These are phyloP conservation scores for Suillus hirtellus DNA, from an alignment of 768 basidiomycete species.

Conservation along the genomic window DNA sequence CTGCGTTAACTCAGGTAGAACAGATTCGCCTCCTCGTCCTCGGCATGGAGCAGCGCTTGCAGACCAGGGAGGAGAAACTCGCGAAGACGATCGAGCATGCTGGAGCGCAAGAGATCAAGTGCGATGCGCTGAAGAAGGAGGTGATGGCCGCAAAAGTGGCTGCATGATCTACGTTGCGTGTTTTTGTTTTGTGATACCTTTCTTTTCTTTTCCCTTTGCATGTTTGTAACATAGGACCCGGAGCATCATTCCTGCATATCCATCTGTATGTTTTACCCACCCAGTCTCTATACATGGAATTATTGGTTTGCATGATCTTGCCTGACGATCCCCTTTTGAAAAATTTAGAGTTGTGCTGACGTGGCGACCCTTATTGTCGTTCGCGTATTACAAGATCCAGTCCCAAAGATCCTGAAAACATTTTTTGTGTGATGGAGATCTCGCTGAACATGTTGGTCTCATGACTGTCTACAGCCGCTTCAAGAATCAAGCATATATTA, in stretches of 20 bases:
- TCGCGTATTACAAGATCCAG: not conserved
- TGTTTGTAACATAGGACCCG: slow-evolving; percentile 3
- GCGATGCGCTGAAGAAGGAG: slow-evolving; percentile 49
- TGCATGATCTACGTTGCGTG: slow-evolving; percentile 15
- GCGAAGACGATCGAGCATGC: slow-evolving; percentile 60
- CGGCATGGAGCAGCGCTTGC: slow-evolving; percentile 75
- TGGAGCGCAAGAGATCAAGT: slow-evolving; percentile 55
- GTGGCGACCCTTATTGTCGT: not conserved
- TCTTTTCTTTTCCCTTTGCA: not conserved
- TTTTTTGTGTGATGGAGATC: not conserved
- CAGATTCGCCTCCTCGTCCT: slow-evolving; percentile 67
- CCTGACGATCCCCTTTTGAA: not conserved
- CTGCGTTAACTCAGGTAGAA: slow-evolving; percentile 61
- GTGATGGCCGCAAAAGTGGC: slow-evolving; percentile 25
- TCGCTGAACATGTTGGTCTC: not conserved
- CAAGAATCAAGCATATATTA: not conserved
- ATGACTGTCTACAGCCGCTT: not conserved
- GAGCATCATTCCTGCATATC: slow-evolving; percentile 5
- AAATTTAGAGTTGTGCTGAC: not conserved
- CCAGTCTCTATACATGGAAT: not conserved
- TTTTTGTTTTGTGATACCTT: not conserved
- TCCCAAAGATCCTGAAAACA: not conserved
- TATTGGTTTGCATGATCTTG: not conserved
- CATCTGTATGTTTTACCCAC: slow-evolving; percentile 8
- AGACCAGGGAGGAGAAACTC: slow-evolving; percentile 62